Percentiles rank a stretch among this genome's conserved stretches.
phyloP scores from a whole-genome alignment of 257 asterid species.

The Misopates orontium region DNA sequence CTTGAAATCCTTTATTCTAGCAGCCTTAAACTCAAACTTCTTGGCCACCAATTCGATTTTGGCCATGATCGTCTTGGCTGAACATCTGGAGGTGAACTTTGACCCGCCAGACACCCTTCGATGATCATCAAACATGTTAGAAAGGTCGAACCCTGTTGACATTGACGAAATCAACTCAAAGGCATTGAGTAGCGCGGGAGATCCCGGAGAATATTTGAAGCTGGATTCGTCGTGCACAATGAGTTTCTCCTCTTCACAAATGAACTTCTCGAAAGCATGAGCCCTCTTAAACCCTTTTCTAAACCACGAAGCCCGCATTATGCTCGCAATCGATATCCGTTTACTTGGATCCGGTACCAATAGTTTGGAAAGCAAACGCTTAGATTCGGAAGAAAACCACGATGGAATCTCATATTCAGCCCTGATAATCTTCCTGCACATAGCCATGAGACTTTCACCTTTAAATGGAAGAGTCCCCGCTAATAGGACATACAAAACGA shows the following conservation, averaged over 20 bases:
- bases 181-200: slow-evolving; percentile 53
- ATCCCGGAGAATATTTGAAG: slow-evolving; percentile 43
- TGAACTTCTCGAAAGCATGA: slow-evolving; percentile 32
- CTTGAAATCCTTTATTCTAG: slow-evolving; percentile 36
- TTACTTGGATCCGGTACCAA: slow-evolving; percentile 45
- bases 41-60: slow-evolving; percentile 37
- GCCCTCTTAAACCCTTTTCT: slow-evolving; percentile 35
- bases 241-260: slow-evolving; percentile 33
- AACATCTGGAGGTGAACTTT: slow-evolving; percentile 32
- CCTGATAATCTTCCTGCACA: slow-evolving; percentile 45
- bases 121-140: slow-evolving; percentile 45
- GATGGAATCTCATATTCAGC: slow-evolving; percentile 47
- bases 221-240: slow-evolving; percentile 28
- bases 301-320: slow-evolving; percentile 53
- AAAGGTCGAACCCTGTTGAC: slow-evolving; percentile 51
- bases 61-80: slow-evolving; percentile 37
- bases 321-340: slow-evolving; percentile 42
- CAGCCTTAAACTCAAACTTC: slow-evolving; percentile 39
- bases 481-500: slow-evolving; percentile 46
- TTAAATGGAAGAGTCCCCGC: slow-evolving; percentile 57
- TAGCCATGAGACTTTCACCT: slow-evolving; percentile 37
- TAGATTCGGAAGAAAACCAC: slow-evolving; percentile 48
- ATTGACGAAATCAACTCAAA: slow-evolving; percentile 58
- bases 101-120: slow-evolving; percentile 36
- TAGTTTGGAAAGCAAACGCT: slow-evolving; percentile 40